Evolutionary conservation across 129 eudicot species (phyloP).

Genomic region (Logfia minima): DNA sequence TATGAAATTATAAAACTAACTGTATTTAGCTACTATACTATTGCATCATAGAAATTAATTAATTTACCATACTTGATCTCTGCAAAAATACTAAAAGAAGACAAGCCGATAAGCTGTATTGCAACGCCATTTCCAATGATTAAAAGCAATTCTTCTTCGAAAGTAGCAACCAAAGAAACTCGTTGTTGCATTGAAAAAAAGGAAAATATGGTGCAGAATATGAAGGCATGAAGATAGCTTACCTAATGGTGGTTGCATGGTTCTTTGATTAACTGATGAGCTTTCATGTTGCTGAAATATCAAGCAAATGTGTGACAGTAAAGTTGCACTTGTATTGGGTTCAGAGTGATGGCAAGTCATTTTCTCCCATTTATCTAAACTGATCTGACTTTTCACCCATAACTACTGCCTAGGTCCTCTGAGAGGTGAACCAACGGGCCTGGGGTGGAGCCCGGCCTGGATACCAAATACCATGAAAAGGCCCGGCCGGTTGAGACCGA

Average conservation of each 20-base stretch:
- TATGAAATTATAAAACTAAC: neutral
- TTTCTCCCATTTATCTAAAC: constrained; percentile 23
- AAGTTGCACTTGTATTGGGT: constrained; percentile 33
- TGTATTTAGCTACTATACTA: neutral
- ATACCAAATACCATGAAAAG: neutral
- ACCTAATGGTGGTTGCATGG: constrained; percentile 60
- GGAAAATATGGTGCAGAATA: constrained; percentile 18
- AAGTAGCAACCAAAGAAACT: constrained; percentile 6
- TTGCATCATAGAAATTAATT: neutral
- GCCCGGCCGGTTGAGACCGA: neutral
- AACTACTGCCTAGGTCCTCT: neutral
- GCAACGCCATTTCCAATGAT: constrained; percentile 19
- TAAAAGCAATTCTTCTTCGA: neutral
- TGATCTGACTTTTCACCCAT: constrained; percentile 32
- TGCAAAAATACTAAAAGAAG: constrained; percentile 36
- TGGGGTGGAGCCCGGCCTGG: neutral
- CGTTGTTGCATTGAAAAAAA: constrained; percentile 19
- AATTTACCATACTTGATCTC: constrained; percentile 43
- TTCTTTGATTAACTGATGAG: constrained; percentile 18
- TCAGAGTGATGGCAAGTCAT: constrained; percentile 37
- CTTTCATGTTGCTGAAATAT: constrained; percentile 32
- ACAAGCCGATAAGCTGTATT: constrained; percentile 39
- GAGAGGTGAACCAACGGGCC: constrained; percentile 14
- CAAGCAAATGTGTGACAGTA: constrained; percentile 39
- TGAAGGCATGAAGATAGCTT: constrained; percentile 41